These are phyloP conservation scores for Cyphellophora attinorum DNA, from an alignment of 2,329 filamentous ascomycete species.

Conservation along the genomic window DNA sequence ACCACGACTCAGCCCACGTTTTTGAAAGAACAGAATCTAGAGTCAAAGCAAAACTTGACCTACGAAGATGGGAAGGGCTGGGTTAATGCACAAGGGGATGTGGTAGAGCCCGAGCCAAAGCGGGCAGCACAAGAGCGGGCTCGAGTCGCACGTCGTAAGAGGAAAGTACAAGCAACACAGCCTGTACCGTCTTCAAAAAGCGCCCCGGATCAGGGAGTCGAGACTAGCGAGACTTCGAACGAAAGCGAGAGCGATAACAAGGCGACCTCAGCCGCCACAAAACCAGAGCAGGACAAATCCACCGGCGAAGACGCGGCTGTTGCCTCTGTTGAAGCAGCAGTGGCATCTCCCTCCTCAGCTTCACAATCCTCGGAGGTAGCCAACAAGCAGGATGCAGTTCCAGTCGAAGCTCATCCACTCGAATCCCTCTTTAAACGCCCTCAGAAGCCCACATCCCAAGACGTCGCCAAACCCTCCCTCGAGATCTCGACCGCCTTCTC, in stretches of 20 bases:
- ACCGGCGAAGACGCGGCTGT: conserved; percentile 21
- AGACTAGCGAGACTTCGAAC: not conserved
- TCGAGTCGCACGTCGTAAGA: conserved; percentile 8
- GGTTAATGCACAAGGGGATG: conserved; percentile 67
- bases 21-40: conserved; percentile 48
- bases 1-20: conserved; percentile 76
- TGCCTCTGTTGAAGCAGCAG: not conserved
- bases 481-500: conserved; percentile 56
- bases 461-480: conserved; percentile 24
- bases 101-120: conserved; percentile 49
- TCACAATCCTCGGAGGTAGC: conserved; percentile 12
- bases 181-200: conserved; percentile 9
- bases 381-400: conserved; percentile 10
- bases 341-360: conserved; percentile 7
- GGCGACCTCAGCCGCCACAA: conserved; percentile 20
- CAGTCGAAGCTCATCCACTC: conserved; percentile 61
- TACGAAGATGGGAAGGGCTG: conserved; percentile 82
- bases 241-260: conserved; percentile 21
- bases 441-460: conserved; percentile 30
- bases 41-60: conserved; percentile 31
- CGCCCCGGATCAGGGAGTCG: conserved; percentile 8
- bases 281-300: conserved; percentile 13
- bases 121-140: conserved; percentile 8
- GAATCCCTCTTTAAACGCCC: conserved; percentile 84
- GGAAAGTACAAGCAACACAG: conserved; percentile 4